Base-by-base conservation (phyloP, 148 eudicot species). In the Amaranthus palmeri region DNA sequence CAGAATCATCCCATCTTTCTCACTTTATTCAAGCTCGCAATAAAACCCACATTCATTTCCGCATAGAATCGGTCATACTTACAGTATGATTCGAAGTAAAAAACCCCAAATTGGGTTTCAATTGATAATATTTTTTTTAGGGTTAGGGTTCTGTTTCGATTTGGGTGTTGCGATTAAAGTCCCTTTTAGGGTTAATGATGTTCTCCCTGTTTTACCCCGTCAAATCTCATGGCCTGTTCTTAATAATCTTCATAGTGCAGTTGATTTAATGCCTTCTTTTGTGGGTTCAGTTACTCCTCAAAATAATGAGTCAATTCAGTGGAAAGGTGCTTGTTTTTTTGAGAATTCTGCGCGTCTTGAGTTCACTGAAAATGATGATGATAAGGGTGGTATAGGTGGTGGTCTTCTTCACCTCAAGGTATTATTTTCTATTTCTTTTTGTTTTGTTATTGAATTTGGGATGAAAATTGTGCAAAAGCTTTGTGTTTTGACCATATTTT, bases 141-240 rank as follows among this genome's bases (percentile, higher is more conserved):
- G 77, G 69, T 72, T 91, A 78, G 87, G 87, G 80, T 83, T 84
- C 72, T 80, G 82, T 71, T 64, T 69, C 67, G 46, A 81, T 61
- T 83, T 76, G 74, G 93, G 85, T 36, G 67, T 72, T 46, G 81
- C 91, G n/a, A 41, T 95, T 7, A 91, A 86, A 68, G 79, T 95
- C 2, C 98, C 98, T 0, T 89, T 95, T 73, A 80, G 86, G 66
- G 79, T 83, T 8, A 85, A 86, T 6, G 98, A 95, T 74, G 89
- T 95, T 46, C 87, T 95, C 8, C 98, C 98, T 0, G 91, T 88
- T 25, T 80, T 95, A 44, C 98, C 97, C 2, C 85, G 84, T 7
- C 86, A 91, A 81, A 74, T 95, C 9, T 88, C 97, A n/a, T 91
- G 96, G 98, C 97, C 98, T 4, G 97, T 91, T 13, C 78, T 95